Evolutionary conservation across 495 filamentous ascomycete species (phyloP).

Genomic region (Penicillium verhagenii): DNA sequence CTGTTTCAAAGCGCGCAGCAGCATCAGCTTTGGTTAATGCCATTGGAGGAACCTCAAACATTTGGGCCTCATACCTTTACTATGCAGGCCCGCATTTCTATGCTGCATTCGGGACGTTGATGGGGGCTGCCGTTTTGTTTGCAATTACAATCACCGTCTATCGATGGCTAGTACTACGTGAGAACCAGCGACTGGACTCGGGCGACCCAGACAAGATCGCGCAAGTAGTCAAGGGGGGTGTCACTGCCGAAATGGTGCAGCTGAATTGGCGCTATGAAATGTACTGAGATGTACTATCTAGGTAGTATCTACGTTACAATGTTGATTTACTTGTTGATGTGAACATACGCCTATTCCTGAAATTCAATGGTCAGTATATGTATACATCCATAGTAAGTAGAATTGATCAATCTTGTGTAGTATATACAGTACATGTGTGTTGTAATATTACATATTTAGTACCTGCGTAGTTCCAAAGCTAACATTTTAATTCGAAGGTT

Average conservation of each 20-base stretch:
- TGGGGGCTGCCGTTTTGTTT: slow-evolving; percentile 32
- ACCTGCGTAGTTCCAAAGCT: no score
- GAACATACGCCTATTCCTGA: no score
- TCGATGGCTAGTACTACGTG: slow-evolving; percentile 34
- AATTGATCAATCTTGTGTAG: no score
- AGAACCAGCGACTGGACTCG: slow-evolving; percentile 35
- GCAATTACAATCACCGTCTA: slow-evolving; percentile 32
- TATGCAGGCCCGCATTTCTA: slow-evolving; percentile 34
- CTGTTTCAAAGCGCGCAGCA: slow-evolving; percentile 30
- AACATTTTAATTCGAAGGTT: no score
- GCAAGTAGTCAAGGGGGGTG: slow-evolving; percentile 36
- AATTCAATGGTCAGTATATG: no score
- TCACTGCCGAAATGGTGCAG: slow-evolving; percentile 41
- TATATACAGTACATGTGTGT: no score
- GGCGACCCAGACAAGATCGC: slow-evolving; percentile 29
- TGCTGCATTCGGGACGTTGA: slow-evolving; percentile 37
- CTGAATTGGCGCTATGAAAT: slow-evolving; percentile 43
- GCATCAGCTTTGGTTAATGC: slow-evolving; percentile 32
- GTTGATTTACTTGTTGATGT: no score
- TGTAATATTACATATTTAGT: no score
- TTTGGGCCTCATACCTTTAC: slow-evolving; percentile 41
- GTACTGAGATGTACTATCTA: no score
- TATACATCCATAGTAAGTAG: no score
- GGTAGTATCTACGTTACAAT: no score
- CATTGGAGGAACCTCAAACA: slow-evolving; percentile 38